Base-by-base conservation (phyloP, 306 rosid genomes). In the Cicer yamashitae region DNA sequence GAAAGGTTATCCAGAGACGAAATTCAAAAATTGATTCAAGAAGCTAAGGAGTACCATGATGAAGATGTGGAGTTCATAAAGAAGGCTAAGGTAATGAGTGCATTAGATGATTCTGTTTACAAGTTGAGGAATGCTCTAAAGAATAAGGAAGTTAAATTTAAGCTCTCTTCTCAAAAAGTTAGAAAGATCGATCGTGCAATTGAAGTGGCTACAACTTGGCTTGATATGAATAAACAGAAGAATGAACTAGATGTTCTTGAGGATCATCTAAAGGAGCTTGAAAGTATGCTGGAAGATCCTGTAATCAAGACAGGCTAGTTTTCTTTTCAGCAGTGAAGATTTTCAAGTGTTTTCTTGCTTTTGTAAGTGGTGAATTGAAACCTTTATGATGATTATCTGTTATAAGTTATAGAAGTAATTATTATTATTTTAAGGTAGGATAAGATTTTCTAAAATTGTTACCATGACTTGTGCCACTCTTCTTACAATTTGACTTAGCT, bases 1-100 rank as follows among this genome's bases (percentile, higher is more conserved):
- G 82, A 67, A 3, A 74, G 86, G 14, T 17, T 84, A 38, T 81
- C 90, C 0, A 66, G 57, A 47, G 76, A 69, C 3, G 86, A 86
- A 66, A 86, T 88, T n/a, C 60, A 73, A 61, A 82, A 75, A 80
- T 65, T 85, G 85, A 74, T 83, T 14, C 9, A 74, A 15, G 89
- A 85, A 65, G 89, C 88, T 0, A 59, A 79, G 75, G 38, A 47
- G 40, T 83, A 83, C 81, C 50, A 81, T 62, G 71, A 52, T 0
- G 88, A 89, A 20, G 91, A 89, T 1, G 84, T 65, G 25, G 80
- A 62, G 52, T 82, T 69, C 67, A 70, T 61, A 75, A 71, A 74
- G 76, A 85, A 76, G 70, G 84, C 64, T 0, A 71, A 62, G 0
- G 68, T 82, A 5, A 83, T 70, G 82, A 74, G 70, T 7, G 77